Evolutionary conservation across 768 basidiomycete genomes (phyloP), one percentile per base, ranked within the genome.

Genomic region (Sporobolomyces phaffii): DNA sequence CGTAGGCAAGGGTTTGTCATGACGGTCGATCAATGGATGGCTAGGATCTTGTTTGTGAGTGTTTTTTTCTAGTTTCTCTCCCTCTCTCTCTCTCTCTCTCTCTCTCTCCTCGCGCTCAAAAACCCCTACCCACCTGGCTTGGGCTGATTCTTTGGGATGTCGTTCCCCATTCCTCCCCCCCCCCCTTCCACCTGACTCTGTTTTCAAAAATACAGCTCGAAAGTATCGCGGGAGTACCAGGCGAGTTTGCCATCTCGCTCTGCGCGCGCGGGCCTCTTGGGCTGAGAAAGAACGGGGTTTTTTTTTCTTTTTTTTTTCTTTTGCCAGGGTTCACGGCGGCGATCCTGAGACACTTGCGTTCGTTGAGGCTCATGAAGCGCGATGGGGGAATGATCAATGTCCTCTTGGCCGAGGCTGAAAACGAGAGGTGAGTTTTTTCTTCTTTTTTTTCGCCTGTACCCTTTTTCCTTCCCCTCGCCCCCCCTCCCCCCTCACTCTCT

Each of bases 181-280:
- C n/a, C n/a, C n/a, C n/a, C n/a, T n/a, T n/a, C n/a, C n/a, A n/a
- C n/a, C n/a, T 43, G n/a, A n/a, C 38, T 45, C n/a, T n/a, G n/a
- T n/a, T n/a, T n/a, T n/a, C n/a, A n/a, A n/a, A 22, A 17, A 9
- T 13, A 31, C 31, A 53, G 51, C 82, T 98, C 38, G 94, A 98
- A 79, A 86, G 84, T 58, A 85, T 96, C 59, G 96, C 96, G 17
- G 96, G 90, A 26, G 92, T 97, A 1, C 94, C 94, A 24, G 93
- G 93, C 7, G 17, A 38, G 38, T 38, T 38, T 38, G 10, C 17
- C 38, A 9, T 38, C 38, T 38, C 38, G 9, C 38, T 93, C 56
- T 24, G 31, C 45, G 0, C 50, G 45, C 2, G 56, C 28, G 31
- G 8, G 20, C 22, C 15, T 26, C 22, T 3, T n/a, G n/a, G n/a